Conservation (phyloP, 371 early-diverging fungal species). For the Rhizomucor miehei region DNA sequence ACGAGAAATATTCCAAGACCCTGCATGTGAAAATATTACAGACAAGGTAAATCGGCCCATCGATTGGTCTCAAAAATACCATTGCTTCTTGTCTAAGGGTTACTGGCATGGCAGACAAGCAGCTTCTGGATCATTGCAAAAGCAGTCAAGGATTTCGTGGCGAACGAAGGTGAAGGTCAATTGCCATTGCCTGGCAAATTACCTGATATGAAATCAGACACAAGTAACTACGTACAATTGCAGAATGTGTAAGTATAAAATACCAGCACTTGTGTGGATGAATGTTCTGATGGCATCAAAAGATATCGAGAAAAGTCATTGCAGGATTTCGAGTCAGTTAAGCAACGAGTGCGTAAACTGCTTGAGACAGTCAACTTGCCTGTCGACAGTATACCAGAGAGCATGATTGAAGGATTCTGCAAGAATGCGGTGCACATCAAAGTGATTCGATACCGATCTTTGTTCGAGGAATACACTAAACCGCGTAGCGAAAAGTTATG, state of each 20-base stretch:
- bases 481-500: constrained; percentile 49
- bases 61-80: neutral
- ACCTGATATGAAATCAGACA: constrained; percentile 97
- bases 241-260: constrained; percentile 70
- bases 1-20: constrained; percentile 50
- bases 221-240: constrained; percentile 75
- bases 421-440: constrained; percentile 74
- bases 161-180: constrained; percentile 66
- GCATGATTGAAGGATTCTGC: constrained; percentile 79
- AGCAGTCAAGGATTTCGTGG: constrained; percentile 79
- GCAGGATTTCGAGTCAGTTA: constrained; percentile 63
- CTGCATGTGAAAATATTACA: constrained; percentile 46
- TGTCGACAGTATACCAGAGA: constrained; percentile 55
- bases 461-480: constrained; percentile 52
- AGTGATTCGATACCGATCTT: constrained; percentile 61
- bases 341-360: constrained; percentile 45
- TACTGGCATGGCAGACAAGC: constrained; percentile 47
- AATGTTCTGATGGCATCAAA: too few relatives aligned
- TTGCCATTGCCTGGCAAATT: constrained; percentile 86
- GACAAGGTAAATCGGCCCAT: constrained; percentile 38
- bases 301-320: constrained; percentile 83
- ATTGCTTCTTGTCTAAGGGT: neutral
- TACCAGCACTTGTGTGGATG: too few relatives aligned
- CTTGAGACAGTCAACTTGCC: constrained; percentile 48
- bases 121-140: constrained; percentile 85